These are phyloP conservation scores for Trypanosoma vivax DNA, from an alignment of 208 protist species.

Conservation along the genomic window DNA sequence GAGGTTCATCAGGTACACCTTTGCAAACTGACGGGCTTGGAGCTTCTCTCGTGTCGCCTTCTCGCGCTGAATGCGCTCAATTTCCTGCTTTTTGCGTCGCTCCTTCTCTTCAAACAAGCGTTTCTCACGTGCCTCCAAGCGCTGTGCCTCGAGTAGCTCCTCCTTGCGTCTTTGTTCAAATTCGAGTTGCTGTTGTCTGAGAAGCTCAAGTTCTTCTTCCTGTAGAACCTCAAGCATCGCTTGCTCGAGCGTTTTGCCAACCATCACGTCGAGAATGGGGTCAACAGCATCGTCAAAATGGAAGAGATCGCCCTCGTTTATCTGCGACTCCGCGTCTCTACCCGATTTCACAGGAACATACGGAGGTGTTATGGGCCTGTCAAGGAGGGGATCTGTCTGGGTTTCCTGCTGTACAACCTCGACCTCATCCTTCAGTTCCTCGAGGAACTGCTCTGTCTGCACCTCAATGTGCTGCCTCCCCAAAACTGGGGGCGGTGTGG, in stretches of 20 bases:
- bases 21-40: conserved; percentile 90
- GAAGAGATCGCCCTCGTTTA: conserved; percentile 95
- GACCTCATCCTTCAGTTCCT: conserved; percentile 91
- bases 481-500: conserved; percentile 83
- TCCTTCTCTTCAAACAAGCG: conserved; percentile 95
- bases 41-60: conserved; percentile 89
- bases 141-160: conserved; percentile 93
- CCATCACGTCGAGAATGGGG: conserved; percentile 95
- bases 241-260: conserved; percentile 97
- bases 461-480: conserved; percentile 90
- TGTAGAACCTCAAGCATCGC: conserved; percentile 97
- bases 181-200: conserved; percentile 92
- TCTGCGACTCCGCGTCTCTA: conserved; percentile 93
- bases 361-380: conserved; percentile 90
- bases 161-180: conserved; percentile 94
- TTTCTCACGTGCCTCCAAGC: conserved; percentile 92
- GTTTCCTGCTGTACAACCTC: conserved; percentile 82
- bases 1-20: conserved; percentile 90
- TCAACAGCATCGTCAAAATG: conserved; percentile 96
- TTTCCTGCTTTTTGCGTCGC: conserved; percentile 91
- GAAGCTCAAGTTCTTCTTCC: conserved; percentile 94
- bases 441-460: conserved; percentile 96
- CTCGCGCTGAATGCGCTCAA: conserved; percentile 85
- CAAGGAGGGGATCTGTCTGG: conserved; percentile 95
- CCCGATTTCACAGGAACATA: conserved; percentile 94